phyloP scores from a whole-genome alignment of 2,329 filamentous ascomycete species.

The Venturia oleaginea region DNA sequence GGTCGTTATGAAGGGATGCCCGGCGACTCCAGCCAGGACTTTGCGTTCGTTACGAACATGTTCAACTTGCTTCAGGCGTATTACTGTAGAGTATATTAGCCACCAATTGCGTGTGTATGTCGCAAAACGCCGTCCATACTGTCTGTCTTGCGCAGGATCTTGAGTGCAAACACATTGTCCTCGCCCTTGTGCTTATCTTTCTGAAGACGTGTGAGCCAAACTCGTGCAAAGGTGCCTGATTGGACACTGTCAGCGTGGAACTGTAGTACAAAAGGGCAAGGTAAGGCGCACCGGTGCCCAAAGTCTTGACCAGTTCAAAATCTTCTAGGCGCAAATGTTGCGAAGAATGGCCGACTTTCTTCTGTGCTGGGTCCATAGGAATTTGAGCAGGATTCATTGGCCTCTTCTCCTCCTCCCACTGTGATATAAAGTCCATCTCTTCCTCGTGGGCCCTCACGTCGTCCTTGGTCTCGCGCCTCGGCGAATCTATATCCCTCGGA shows the following conservation, averaged over 20 bases:
- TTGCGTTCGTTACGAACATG: conserved; percentile 77
- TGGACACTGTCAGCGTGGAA: not conserved
- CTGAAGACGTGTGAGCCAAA: conserved; percentile 65
- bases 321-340: conserved; percentile 39
- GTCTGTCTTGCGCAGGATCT: conserved; percentile 60
- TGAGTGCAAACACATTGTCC: conserved; percentile 67
- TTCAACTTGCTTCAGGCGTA: conserved; percentile 77
- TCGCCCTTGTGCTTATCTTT: conserved; percentile 40
- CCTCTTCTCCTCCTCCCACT: conserved; percentile 38
- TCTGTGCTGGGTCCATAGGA: conserved; percentile 22
- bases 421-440: conserved; percentile 36
- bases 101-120: not conserved
- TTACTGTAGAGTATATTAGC: conserved; percentile 40
- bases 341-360: conserved; percentile 12
- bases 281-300: conserved; percentile 58
- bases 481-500: not conserved
- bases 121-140: conserved; percentile 25
- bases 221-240: conserved; percentile 69
- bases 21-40: conserved; percentile 66
- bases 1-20: conserved; percentile 75
- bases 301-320: conserved; percentile 64
- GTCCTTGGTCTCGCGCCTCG: conserved; percentile 14
- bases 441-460: conserved; percentile 33
- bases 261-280: conserved; percentile 15
- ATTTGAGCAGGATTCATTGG: conserved; percentile 34